Conservation (phyloP, 495 filamentous ascomycete species). For the Chlorociboria aeruginascens region DNA sequence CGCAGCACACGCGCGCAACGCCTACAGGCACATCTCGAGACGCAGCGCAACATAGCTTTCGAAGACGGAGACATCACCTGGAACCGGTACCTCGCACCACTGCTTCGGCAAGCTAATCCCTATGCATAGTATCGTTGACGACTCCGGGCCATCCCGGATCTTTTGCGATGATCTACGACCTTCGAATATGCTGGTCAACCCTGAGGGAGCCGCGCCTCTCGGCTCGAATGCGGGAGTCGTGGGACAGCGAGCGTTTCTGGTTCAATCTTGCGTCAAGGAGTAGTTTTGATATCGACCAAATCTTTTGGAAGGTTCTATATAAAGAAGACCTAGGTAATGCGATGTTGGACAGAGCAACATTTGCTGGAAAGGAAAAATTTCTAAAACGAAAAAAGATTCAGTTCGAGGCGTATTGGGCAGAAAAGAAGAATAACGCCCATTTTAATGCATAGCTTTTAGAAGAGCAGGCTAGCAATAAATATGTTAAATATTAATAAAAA, state of each 20-base stretch:
- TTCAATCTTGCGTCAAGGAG: constrained; percentile 29
- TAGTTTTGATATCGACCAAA: constrained; percentile 27
- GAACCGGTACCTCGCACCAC: constrained; percentile 27
- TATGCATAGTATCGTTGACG: constrained; percentile 22
- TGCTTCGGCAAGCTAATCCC: constrained; percentile 27
- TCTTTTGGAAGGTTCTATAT: constrained; percentile 26
- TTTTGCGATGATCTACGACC: constrained; percentile 32
- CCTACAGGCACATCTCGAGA: constrained; percentile 8
- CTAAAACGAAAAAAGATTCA: constrained; percentile 11
- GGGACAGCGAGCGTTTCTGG: constrained; percentile 28
- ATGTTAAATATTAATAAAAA: too few relatives aligned
- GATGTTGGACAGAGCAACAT: constrained; percentile 9
- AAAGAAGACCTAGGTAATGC: constrained; percentile 12
- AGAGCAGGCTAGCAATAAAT: too few relatives aligned
- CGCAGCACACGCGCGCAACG: constrained; percentile 1
- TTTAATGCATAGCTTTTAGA: too few relatives aligned
- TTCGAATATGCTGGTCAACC: constrained; percentile 30
- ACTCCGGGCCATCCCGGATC: constrained; percentile 26
- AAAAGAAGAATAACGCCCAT: constrained; percentile 10
- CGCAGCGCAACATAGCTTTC: constrained; percentile 7
- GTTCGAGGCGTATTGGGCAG: constrained; percentile 13
- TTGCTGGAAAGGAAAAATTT: constrained; percentile 9
- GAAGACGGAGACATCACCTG: constrained; percentile 17
- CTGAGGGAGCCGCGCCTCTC: constrained; percentile 22
- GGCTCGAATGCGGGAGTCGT: constrained; percentile 28